Base-by-base conservation (phyloP, 495 filamentous ascomycete species). In the Margaritispora aquatica region DNA sequence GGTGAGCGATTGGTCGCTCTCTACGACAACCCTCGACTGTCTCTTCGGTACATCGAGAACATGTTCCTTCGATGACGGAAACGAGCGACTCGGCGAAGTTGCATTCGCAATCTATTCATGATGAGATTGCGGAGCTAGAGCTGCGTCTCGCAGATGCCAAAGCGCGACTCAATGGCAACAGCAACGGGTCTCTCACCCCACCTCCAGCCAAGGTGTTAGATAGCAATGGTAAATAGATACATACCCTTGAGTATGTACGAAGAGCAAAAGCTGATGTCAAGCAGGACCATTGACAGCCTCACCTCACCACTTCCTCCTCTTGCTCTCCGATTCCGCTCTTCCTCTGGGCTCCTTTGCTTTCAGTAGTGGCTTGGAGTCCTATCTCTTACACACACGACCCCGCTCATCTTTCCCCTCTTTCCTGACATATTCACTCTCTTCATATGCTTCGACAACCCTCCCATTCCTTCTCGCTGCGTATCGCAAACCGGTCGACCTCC, bases 311-410 rank as follows among this genome's bases (percentile, higher is more conserved):
- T 83, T 89, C 57, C 87, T 97, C 60, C 85, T 97, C 52, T 83
- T 97, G 13, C 87, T 99, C 65, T 88, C 94, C 31, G 94, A 99
- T 79, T 96, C 94, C 8, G 94, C 94, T 36, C 85, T 99, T 8
- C 94, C 94, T 8, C 78, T 99, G 0, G 95, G 95, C 66, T 95
- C 92, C 41, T 99, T 99, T 74, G 94, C 94, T 61, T 99, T 96
- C 81, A 92, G 88, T 76, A 88, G 82, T 63, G 92, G 93, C 0
- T 82, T 99, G 29, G 94, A 99, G 70, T 97, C 92, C 52, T 97
- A 90, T 71, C 84, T 96, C 26, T 87, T 89, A 1, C 94, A 97
- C 76, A 82, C 85, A 54, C 58, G 59, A 23, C 65, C 58, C n/a
- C 77, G 73, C 36, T 74, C 80, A 31, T 73, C 74, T 34, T 90